A percentile compares a stretch with the other conserved stretches of the same genome.
Evolutionary conservation across 148 eudicot species (phyloP).

Genomic region (Cornus kousa): DNA sequence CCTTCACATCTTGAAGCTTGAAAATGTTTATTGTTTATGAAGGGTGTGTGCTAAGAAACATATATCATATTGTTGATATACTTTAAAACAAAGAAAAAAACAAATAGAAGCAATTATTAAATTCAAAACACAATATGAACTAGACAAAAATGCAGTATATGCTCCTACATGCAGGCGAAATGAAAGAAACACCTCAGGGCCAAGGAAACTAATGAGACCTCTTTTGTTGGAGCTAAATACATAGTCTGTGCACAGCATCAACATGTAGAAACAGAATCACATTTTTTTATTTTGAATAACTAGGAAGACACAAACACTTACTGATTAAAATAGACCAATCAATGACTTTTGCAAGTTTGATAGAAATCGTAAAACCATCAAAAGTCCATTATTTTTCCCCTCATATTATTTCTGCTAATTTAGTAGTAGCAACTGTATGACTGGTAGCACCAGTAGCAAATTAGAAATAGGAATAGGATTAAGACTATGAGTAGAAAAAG

Average conservation of each 20-base stretch:
- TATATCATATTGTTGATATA: not conserved
- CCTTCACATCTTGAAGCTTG: not conserved
- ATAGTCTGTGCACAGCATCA: no score
- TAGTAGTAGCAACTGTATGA: no score
- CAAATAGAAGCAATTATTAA: not conserved
- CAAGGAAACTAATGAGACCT: not conserved
- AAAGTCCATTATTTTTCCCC: no score
- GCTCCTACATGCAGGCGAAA: not conserved
- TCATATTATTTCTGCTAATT: no score
- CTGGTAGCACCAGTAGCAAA: no score
- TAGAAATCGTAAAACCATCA: not conserved
- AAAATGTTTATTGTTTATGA: not conserved
- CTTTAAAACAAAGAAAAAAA: not conserved
- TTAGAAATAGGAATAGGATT: no score
- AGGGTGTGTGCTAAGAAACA: not conserved
- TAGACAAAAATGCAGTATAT: not conserved
- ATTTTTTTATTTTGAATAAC: no score
- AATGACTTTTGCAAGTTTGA: not conserved
- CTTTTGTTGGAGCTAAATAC: not conserved
- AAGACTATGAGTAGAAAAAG: no score
- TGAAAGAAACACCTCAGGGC: not conserved
- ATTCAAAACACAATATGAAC: not conserved
- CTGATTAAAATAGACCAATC: not conserved
- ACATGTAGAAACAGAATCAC: no score
- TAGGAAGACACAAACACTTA: no score